Evolutionary conservation across 2,329 filamentous ascomycete species (phyloP), one percentile per base, ranked within the genome.

Genomic region (Pyrenochaeta sp.): DNA sequence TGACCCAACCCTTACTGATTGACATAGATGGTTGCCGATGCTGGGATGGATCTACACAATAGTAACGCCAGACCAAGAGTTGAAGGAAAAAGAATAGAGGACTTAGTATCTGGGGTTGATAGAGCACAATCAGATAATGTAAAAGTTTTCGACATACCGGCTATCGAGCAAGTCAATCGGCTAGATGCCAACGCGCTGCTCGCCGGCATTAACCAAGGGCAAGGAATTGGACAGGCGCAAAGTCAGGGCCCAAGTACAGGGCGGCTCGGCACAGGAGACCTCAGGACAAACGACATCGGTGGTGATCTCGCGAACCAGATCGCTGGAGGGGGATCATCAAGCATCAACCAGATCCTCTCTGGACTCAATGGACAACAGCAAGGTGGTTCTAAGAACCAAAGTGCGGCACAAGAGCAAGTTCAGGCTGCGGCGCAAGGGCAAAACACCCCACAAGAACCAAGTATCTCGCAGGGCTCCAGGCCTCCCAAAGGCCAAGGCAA

Each of bases 31-130:
- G 43, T 60, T 27, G 64, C 64, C 37, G 57, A 69, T 52, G 61
- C 67, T 44, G 61, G 57, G 37, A 45, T 72, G 45, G 63, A 72
- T 48, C 58, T 72, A 45, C 58, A 61, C 49, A 58, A 66, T 12
- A 53, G 18, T 39, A 61, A 69, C 29, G 48, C 65, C 23, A 63
- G 49, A 30, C 60, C 61, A n/a, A 52, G 58, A 40, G 48, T 71
- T 12, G 54, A 60, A 27, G 71, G 60, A 43, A 63, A 60, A 42
- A 65, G 64, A 40, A 56, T 69, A 1, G 61, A 69, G 32, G 58
- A 72, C 37, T 56, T 71, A 18, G 39, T 64, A 17, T 64, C 64
- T 51, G 68, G 67, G 9, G 51, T 67, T 21, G 64, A 58, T 23
- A 57, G 60, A 51, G 47, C 51, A 33, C 57, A 46, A 37, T 15